phyloP scores from a whole-genome alignment of 2,329 filamentous ascomycete genomes.

The Lasiodiplodia sp. region DNA sequence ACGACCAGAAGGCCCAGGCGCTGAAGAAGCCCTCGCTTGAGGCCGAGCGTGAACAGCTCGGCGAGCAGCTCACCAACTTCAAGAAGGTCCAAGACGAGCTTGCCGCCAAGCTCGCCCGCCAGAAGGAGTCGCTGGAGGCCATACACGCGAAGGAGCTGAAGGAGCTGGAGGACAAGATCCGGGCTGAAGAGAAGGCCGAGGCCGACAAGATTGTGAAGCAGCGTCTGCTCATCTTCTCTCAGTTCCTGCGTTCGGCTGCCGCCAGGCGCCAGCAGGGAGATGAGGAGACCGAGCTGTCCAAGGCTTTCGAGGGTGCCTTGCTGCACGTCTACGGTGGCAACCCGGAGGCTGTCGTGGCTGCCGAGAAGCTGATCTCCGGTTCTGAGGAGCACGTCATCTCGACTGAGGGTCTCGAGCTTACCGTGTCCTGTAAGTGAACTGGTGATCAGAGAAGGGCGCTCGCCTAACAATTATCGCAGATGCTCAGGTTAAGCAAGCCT shows the following conservation, averaged over 20 bases:
- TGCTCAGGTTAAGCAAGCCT: slow-evolving; percentile 64
- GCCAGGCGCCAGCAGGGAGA: slow-evolving; percentile 75
- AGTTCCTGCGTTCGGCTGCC: slow-evolving; percentile 81
- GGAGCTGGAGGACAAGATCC: slow-evolving; percentile 61
- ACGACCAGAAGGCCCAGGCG: slow-evolving; percentile 79
- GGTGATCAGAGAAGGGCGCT: slow-evolving; percentile 2
- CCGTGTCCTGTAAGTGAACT: slow-evolving; percentile 72
- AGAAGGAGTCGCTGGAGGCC: slow-evolving; percentile 63
- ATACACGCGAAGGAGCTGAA: slow-evolving; percentile 65
- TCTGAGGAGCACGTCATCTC: slow-evolving; percentile 70
- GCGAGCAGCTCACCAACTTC: slow-evolving; percentile 77
- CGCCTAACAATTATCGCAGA: slow-evolving; percentile 49
- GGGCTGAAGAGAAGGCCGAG: slow-evolving; percentile 60
- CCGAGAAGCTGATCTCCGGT: slow-evolving; percentile 79
- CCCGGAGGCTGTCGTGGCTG: slow-evolving; percentile 74
- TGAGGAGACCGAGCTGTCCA: slow-evolving; percentile 77
- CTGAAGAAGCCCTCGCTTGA: slow-evolving; percentile 78
- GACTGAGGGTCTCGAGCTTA: slow-evolving; percentile 69
- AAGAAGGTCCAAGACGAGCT: slow-evolving; percentile 79
- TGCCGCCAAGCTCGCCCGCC: slow-evolving; percentile 64
- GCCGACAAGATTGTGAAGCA: slow-evolving; percentile 61
- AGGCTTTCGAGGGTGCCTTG: slow-evolving; percentile 81
- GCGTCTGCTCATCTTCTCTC: slow-evolving; percentile 74
- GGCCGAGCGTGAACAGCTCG: slow-evolving; percentile 71
- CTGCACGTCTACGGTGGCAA: slow-evolving; percentile 82